Base-by-base conservation (phyloP, 495 filamentous ascomycete genomes). In the Entonaema liquescens region DNA sequence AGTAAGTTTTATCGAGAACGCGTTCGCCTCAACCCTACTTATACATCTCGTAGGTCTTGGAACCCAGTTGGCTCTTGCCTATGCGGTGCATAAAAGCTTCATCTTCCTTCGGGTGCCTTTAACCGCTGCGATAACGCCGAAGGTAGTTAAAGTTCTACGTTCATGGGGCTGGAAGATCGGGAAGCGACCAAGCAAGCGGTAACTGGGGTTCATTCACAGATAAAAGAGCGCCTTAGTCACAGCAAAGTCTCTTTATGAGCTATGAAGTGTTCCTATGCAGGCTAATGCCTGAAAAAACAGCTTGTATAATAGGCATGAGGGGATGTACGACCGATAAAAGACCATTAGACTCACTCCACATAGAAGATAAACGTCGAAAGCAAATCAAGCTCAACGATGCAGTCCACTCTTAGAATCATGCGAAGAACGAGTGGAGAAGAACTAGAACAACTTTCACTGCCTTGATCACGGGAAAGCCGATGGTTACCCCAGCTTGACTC, bases 41-140 rank as follows among this genome's bases (percentile, higher is more conserved):
- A 67, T 19, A 60, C 60, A 79, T 26, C 13, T 47, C 3, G 12
- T 35, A 82, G 84, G 85, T 69, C 76, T 88, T 35, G 84, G 83
- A 52, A 99, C 95, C 3, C 94, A 98, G 73, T 82, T 98, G 26
- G 95, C 91, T 13, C 87, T 99, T 13, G 96, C 95, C 5, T 99
- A 99, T 73, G 95, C 95, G 0, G 91, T 99, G 57, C 95, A 99
- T 84, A 99, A 99, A 80, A 95, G 91, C 68, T 94, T 99, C 79
- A 97, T 99, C 58, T 97, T 99, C 79, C 80, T 98, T 59, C 87
- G 95, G 8, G 91, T 99, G 2, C 95, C 95, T 2, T 76, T 98
- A 68, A 94, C 95, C 2, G 94, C 91, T 12, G 95, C 93, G 1
- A 85, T 97, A 13, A 93, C 92, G 6, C 95, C 96, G 2, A 97